Evolutionary conservation across 73 alveolate genomes (phyloP).

Genomic region (Stentor roeselii): DNA sequence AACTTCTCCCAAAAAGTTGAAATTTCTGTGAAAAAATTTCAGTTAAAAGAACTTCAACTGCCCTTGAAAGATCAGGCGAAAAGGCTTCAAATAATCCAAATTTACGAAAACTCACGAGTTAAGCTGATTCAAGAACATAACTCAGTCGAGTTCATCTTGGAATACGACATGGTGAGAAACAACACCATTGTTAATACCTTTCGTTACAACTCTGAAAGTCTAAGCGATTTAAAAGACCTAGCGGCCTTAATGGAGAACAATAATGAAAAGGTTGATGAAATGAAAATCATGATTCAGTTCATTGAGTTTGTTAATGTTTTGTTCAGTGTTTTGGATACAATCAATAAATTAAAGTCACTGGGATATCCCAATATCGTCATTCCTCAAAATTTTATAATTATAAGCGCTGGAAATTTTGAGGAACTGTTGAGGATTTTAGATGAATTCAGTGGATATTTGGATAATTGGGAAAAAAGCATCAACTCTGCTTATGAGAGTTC

Average conservation of each 20-base stretch:
- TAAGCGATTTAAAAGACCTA: background rate
- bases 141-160: background rate
- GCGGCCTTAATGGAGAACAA: background rate
- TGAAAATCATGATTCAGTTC: background rate
- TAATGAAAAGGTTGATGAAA: background rate
- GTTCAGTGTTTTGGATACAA: background rate
- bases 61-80: slow-evolving; percentile 1
- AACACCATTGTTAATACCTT: no score
- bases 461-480: background rate
- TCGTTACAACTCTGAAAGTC: background rate
- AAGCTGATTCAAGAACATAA: background rate
- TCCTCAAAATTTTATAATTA: background rate
- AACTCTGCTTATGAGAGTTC: background rate
- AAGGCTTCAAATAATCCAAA: background rate
- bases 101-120: background rate
- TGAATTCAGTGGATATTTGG: background rate
- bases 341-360: background rate
- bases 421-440: background rate
- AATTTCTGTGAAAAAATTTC: background rate
- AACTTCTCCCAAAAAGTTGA: background rate
- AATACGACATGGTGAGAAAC: no score
- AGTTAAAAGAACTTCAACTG: background rate
- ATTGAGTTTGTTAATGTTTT: background rate
- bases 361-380: slow-evolving; percentile 2
- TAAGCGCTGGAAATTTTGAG: background rate